These are phyloP conservation scores for Aureobasidium musti DNA, from an alignment of 2,329 filamentous ascomycete genomes.

Conservation along the genomic window DNA sequence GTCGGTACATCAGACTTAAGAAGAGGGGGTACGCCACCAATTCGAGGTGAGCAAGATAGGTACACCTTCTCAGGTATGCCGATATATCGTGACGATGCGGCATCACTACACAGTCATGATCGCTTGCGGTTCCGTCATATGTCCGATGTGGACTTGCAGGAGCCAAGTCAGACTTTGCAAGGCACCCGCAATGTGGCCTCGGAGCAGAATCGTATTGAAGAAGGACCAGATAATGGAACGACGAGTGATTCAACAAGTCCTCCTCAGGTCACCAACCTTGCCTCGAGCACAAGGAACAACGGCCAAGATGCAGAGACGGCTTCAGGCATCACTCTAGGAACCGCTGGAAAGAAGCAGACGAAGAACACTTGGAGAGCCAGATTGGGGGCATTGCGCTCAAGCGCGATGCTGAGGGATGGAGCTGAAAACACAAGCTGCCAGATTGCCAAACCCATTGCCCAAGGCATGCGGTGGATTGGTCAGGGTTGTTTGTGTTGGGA, in stretches of 20 bases:
- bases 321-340: background rate
- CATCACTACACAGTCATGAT: slow-evolving; percentile 33
- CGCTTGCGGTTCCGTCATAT: background rate
- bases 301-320: background rate
- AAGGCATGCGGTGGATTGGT: background rate
- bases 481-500: slow-evolving; percentile 7
- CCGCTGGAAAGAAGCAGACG: background rate
- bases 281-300: background rate
- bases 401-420: background rate
- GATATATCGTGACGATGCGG: slow-evolving; percentile 33
- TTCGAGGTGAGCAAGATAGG: slow-evolving; percentile 35
- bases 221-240: background rate
- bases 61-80: slow-evolving; percentile 37
- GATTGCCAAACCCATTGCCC: background rate
- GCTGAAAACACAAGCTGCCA: background rate
- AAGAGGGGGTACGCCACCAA: slow-evolving; percentile 29
- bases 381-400: background rate
- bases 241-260: background rate
- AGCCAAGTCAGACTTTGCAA: background rate
- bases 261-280: background rate
- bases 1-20: background rate
- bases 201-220: background rate
- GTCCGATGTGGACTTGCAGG: background rate
- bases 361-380: background rate
- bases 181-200: background rate